A percentile compares a stretch with the other conserved stretches of the same genome.
phyloP scores from a whole-genome alignment of 225 moss, liverwort and hornwort genomes.

The Pseudoscleropodium purum region DNA sequence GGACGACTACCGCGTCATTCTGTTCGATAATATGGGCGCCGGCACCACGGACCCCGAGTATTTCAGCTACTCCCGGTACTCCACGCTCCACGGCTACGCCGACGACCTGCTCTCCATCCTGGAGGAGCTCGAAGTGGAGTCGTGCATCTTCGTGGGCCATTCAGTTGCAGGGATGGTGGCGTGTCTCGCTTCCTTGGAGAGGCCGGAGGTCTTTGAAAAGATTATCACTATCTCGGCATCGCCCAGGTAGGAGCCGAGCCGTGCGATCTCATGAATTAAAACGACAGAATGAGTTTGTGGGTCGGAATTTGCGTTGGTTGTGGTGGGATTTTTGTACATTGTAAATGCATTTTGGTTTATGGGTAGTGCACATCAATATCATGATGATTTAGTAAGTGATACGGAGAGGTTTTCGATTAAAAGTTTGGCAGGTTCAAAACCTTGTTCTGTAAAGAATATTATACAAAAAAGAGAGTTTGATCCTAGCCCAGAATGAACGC shows the following conservation, averaged over 20 bases:
- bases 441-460: not conserved
- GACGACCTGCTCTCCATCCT: constrained; percentile 78
- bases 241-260: constrained; percentile 38
- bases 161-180: constrained; percentile 82
- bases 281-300: not conserved
- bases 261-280: not conserved
- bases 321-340: not conserved
- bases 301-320: not conserved
- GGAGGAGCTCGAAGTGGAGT: constrained; percentile 72
- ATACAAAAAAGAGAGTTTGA: not conserved
- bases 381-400: not conserved
- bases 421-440: not conserved
- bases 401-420: not conserved
- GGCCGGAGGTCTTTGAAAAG: constrained; percentile 61
- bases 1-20: constrained; percentile 61
- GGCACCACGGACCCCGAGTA: constrained; percentile 87
- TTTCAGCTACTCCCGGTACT: constrained; percentile 64
- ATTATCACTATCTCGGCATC: constrained; percentile 72
- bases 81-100: constrained; percentile 69
- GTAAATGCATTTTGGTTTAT: not conserved
- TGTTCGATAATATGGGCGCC: constrained; percentile 85
- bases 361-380: too few relatives aligned
- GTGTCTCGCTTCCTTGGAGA: constrained; percentile 71
- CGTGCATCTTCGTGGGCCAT: constrained; percentile 69
- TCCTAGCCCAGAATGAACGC: not conserved